Evolutionary conservation across 2,329 filamentous ascomycete species (phyloP).

Genomic region (Aureobasidium subglaciale): DNA sequence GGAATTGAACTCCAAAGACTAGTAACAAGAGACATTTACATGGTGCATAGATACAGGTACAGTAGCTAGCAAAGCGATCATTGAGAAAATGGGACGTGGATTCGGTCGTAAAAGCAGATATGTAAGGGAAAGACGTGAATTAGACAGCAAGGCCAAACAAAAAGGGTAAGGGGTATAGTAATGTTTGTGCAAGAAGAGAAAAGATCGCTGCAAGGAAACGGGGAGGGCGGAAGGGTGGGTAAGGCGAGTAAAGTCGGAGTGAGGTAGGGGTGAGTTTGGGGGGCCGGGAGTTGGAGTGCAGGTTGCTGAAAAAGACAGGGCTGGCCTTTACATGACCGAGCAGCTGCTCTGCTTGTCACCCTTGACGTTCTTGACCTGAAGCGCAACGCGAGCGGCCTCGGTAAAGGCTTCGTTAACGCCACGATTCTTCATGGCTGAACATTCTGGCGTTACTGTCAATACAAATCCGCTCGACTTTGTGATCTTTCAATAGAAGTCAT

Average conservation of each 20-base stretch:
- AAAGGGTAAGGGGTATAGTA: slow-evolving; percentile 12
- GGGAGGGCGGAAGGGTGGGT: too few species aligned
- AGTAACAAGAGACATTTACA: not conserved
- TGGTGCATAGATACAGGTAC: not conserved
- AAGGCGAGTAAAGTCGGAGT: not conserved
- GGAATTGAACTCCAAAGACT: not conserved
- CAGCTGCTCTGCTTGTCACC: slow-evolving; percentile 40
- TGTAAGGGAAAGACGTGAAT: not conserved
- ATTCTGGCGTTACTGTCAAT: slow-evolving; percentile 53
- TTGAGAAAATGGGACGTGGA: not conserved
- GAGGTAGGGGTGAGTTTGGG: not conserved
- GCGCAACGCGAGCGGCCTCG: slow-evolving; percentile 87
- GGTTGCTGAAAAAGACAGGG: not conserved
- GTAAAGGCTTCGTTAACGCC: slow-evolving; percentile 99
- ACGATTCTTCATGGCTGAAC: slow-evolving; percentile 95
- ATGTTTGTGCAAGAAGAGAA: slow-evolving; percentile 13
- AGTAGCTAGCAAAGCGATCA: not conserved
- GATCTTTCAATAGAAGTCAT: slow-evolving; percentile 23
- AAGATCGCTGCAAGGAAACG: not conserved
- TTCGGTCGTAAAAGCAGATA: slow-evolving; percentile 5
- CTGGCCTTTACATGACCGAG: slow-evolving; percentile 32
- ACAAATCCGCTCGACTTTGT: not conserved
- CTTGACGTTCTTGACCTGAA: slow-evolving; percentile 49
- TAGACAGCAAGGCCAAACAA: slow-evolving; percentile 4
- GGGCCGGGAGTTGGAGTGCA: not conserved